phyloP scores from a whole-genome alignment of 306 rosid species.

The Castanea crenata region DNA sequence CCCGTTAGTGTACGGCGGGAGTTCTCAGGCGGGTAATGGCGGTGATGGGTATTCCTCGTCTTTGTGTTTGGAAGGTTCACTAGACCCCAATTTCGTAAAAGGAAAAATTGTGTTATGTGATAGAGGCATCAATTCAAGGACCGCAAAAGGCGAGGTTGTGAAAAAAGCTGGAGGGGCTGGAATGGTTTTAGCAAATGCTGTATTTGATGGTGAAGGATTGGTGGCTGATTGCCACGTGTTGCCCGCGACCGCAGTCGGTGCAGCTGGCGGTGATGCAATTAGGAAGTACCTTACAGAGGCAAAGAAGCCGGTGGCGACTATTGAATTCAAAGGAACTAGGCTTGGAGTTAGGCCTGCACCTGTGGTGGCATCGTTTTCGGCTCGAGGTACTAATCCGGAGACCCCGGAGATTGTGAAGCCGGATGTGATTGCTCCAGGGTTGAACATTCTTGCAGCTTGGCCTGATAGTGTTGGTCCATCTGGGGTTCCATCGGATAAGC shows the following conservation, averaged over 20 bases:
- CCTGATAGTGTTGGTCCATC: conserved; percentile 85
- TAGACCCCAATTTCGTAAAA: conserved; percentile 55
- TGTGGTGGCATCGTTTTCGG: conserved; percentile 85
- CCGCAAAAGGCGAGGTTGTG: conserved; percentile 82
- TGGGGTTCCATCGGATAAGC: conserved; percentile 59
- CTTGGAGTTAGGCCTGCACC: conserved; percentile 82
- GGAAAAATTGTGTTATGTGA: conserved; percentile 82
- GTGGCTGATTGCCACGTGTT: conserved; percentile 88
- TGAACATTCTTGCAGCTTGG: conserved; percentile 96
- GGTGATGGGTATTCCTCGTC: conserved; percentile 84
- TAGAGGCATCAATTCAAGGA: conserved; percentile 81
- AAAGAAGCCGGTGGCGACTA: conserved; percentile 45
- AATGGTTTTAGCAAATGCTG: conserved; percentile 80
- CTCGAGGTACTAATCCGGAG: conserved; percentile 86
- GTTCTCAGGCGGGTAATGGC: conserved; percentile 20
- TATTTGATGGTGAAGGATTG: conserved; percentile 87
- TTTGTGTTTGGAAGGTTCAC: conserved; percentile 73
- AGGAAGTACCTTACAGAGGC: conserved; percentile 48
- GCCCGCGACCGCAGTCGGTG: conserved; percentile 82
- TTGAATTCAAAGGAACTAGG: conserved; percentile 72
- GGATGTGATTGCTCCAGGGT: conserved; percentile 81
- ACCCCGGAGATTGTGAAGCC: conserved; percentile 87
- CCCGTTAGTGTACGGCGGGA: conserved; percentile 59
- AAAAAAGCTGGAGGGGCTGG: conserved; percentile 82
- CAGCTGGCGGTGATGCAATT: conserved; percentile 60